A percentile compares a stretch with the other conserved stretches of the same genome.
phyloP scores from a whole-genome alignment of 2,329 filamentous ascomycete genomes.

The Aureobasidium leucospermi region DNA sequence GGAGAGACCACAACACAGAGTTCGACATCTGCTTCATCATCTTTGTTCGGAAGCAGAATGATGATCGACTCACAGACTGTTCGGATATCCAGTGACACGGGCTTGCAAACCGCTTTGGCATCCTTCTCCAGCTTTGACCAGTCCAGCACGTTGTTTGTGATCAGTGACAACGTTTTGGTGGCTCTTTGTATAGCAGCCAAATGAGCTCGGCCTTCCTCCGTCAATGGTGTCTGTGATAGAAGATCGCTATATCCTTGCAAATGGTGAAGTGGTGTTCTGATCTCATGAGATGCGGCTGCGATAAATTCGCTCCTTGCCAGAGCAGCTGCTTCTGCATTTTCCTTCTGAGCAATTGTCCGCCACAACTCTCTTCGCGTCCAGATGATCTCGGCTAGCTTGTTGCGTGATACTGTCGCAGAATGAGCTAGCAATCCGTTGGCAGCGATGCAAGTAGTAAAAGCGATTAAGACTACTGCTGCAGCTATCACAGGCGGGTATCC shows the following conservation, averaged over 20 bases:
- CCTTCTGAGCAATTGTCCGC: conserved; percentile 29
- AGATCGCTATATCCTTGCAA: conserved; percentile 31
- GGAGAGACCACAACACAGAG: conserved; percentile 28
- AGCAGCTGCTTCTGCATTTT: conserved; percentile 28
- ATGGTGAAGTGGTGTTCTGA: conserved; percentile 31
- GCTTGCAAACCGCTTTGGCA: conserved; percentile 25
- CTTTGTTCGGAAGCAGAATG: conserved; percentile 26
- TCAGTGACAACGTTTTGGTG: conserved; percentile 30
- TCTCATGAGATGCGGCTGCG: conserved; percentile 31
- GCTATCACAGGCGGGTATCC: conserved; percentile 29
- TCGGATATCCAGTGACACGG: conserved; percentile 26
- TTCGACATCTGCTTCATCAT: conserved; percentile 27
- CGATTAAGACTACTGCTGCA: conserved; percentile 26
- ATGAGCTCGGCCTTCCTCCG: conserved; percentile 26
- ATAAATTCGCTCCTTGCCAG: conserved; percentile 29
- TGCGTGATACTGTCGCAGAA: conserved; percentile 25
- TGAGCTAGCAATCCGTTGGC: conserved; percentile 30
- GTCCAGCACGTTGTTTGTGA: conserved; percentile 32
- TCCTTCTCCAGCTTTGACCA: conserved; percentile 31
- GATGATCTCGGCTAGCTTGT: conserved; percentile 28
- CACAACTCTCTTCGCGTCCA: conserved; percentile 27
- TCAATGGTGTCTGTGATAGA: conserved; percentile 26
- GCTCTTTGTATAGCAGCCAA: conserved; percentile 29
- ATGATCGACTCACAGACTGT: conserved; percentile 29
- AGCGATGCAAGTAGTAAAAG: conserved; percentile 28